These are phyloP conservation scores for Quercus lobata DNA, from an alignment of 331 rosid species.

Conservation along the genomic window DNA sequence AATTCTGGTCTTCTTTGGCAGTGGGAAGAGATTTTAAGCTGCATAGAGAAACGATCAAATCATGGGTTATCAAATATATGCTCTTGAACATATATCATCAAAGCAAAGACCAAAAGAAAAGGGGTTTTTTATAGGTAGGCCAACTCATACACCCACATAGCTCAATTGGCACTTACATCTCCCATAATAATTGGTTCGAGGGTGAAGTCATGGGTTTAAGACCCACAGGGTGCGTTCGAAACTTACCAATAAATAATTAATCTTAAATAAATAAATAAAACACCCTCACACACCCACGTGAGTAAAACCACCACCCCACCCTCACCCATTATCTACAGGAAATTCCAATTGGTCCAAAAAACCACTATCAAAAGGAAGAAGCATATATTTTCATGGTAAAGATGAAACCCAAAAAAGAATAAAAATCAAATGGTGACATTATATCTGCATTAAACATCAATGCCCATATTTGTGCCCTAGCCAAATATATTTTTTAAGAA, in stretches of 20 bases:
- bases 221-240: no score
- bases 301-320: neutral
- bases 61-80: neutral
- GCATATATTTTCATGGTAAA: neutral
- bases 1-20: slow-evolving; percentile 21
- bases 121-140: neutral
- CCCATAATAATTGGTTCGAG: no score
- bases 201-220: no score
- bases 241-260: no score
- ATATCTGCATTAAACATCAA: neutral
- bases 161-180: no score
- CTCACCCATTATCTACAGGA: neutral
- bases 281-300: neutral
- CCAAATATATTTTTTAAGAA: neutral
- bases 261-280: no score
- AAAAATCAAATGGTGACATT: neutral
- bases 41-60: neutral
- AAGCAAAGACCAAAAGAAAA: neutral
- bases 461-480: neutral
- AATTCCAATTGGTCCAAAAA: neutral
- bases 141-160: no score
- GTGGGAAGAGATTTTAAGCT: slow-evolving; percentile 77
- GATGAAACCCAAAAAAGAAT: neutral
- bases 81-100: neutral
- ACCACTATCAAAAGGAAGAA: neutral